phyloP scores from a whole-genome alignment of 495 filamentous ascomycete genomes.

The Xylaria scruposa region DNA sequence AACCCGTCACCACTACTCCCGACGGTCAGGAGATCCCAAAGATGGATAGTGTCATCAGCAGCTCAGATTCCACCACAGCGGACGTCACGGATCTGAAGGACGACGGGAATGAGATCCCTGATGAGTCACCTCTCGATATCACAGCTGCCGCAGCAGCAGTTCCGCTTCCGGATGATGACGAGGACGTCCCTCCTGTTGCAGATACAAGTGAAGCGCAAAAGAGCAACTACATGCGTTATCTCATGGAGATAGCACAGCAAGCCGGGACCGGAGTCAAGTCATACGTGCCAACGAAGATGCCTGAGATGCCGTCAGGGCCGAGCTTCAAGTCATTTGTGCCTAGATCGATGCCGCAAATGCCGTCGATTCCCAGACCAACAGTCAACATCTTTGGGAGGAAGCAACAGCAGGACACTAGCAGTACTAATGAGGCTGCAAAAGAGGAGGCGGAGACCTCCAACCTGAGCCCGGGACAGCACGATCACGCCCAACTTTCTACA shows the following conservation, averaged over 20 bases:
- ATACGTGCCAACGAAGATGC: slow-evolving; percentile 51
- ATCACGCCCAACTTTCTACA: neutral
- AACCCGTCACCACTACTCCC: slow-evolving; percentile 44
- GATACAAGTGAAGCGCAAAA: slow-evolving; percentile 36
- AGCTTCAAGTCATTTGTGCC: slow-evolving; percentile 41
- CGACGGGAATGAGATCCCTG: slow-evolving; percentile 38
- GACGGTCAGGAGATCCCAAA: slow-evolving; percentile 44
- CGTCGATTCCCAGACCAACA: slow-evolving; percentile 35
- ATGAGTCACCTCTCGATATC: slow-evolving; percentile 56
- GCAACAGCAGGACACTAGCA: slow-evolving; percentile 3
- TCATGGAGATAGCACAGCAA: slow-evolving; percentile 54
- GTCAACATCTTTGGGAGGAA: slow-evolving; percentile 36
- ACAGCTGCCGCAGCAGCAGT: slow-evolving; percentile 52
- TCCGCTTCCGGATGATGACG: slow-evolving; percentile 48
- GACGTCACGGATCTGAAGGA: slow-evolving; percentile 20
- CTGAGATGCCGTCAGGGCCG: slow-evolving; percentile 43
- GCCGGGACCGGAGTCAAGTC: slow-evolving; percentile 48
- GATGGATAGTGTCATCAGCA: slow-evolving; percentile 28
- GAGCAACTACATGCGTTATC: slow-evolving; percentile 51
- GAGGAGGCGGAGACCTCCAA: neutral
- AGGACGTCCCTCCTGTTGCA: slow-evolving; percentile 21
- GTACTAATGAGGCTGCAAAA: neutral
- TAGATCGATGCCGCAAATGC: slow-evolving; percentile 38
- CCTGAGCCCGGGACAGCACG: neutral
- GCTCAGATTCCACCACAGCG: slow-evolving; percentile 23